Evolutionary conservation across 2,329 filamentous ascomycete species (phyloP), one percentile per base, ranked within the genome.

Genomic region (Fusarium globosum): DNA sequence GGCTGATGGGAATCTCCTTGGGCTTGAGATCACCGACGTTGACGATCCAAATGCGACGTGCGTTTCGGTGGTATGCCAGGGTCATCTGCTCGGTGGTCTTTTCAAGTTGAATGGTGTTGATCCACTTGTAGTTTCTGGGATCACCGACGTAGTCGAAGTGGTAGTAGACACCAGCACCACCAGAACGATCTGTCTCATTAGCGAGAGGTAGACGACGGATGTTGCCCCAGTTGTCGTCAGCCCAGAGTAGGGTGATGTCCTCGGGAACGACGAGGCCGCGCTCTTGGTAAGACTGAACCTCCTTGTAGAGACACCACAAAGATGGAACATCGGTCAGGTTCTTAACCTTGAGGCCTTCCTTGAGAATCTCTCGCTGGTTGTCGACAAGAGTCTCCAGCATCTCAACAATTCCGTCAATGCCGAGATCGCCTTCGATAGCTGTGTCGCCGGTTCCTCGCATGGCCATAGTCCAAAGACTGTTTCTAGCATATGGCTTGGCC

Each of bases 371-470:
- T 90, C 90, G 72, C 18, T 76, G 74, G 23, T 76, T 73, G 7
- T 71, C 52, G 1, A 76, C 74, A 42, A 76, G 71, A 2, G 69
- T 68, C 61, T 76, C 75, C 1, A 76, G 61, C 75, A 76, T 76
- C 4, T 85, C 82, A 8, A 85, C 80, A 42, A 87, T 84, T 51
- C 88, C 81, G 4, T 80, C 80, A 7, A 85, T 81, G 10, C 72
- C 85, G 16, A 78, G 61, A 18, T 85, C 85, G 88, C 84, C 26
- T 83, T 83, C 48, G 92, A 83, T 65, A 91, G 75, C 88, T 82
- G 89, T 91, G 76, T 94, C 92, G 21, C 91, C 90, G 7, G 87
- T 89, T 7, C 92, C 92, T 55, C 93, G 87, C 91, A 94, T 94
- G 12, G 86, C 87, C 85, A 90, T 87, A 2, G 92, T 94, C 81